Percentiles rank a stretch among this genome's conserved stretches.
Evolutionary conservation across 1,284 basidiomycete genomes (phyloP).

Genomic region (Marasmius tenuissimus): DNA sequence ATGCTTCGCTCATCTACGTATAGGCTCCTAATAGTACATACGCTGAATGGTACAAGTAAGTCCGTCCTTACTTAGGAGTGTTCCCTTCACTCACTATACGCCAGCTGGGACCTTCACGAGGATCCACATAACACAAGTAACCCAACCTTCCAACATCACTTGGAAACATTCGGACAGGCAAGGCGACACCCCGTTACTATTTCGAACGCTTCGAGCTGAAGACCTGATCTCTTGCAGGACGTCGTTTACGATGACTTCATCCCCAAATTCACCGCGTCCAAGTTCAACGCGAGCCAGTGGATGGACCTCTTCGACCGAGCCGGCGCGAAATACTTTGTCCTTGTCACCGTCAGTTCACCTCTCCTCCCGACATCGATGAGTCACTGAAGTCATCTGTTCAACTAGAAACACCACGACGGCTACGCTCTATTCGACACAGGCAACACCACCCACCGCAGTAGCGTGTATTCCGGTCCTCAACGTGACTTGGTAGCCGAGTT

Average conservation of each 20-base stretch:
- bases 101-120: constrained; percentile 41
- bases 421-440: constrained; percentile 55
- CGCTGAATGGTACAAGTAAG: constrained; percentile 58
- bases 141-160: constrained; percentile 49
- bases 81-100: not conserved
- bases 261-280: constrained; percentile 47
- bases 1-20: not conserved
- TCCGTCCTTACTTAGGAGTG: constrained; percentile 6
- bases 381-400: not conserved
- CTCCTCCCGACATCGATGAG: not conserved
- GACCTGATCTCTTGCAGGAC: constrained; percentile 29
- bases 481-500: constrained; percentile 56
- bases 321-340: constrained; percentile 64
- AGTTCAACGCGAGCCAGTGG: constrained; percentile 56
- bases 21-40: constrained; percentile 41
- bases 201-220: not conserved
- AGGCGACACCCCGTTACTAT: not conserved
- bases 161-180: constrained; percentile 48
- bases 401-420: constrained; percentile 50
- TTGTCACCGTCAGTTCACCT: constrained; percentile 42
- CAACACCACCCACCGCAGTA: constrained; percentile 49
- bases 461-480: constrained; percentile 48
- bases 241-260: constrained; percentile 62
- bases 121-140: constrained; percentile 30
- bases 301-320: constrained; percentile 52